Conservation (phyloP, 495 filamentous ascomycete genomes). For the Talaromyces wortmannii region DNA sequence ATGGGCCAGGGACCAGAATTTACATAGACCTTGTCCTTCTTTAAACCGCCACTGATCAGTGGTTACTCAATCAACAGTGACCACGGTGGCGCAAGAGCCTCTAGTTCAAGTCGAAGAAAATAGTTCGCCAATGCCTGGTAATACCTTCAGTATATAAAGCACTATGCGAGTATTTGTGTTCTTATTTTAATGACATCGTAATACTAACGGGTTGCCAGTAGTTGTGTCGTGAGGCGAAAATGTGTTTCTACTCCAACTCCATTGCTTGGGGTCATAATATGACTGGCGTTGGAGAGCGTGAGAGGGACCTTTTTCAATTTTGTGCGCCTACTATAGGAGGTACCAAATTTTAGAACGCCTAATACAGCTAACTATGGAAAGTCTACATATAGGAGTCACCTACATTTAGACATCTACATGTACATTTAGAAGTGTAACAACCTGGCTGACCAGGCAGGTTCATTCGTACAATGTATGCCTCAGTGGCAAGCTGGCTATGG, state of each 20-base stretch:
- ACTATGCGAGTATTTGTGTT: neutral
- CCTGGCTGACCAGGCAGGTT: too few species aligned
- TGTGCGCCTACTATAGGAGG: too few species aligned
- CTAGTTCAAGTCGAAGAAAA: neutral
- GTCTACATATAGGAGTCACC: too few species aligned
- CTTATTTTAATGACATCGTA: neutral
- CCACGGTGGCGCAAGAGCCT: neutral
- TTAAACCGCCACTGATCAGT: neutral
- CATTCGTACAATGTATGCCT: too few species aligned
- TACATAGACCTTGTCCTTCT: neutral
- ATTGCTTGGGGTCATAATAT: neutral
- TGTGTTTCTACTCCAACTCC: conserved; percentile 2
- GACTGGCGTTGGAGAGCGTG: too few species aligned
- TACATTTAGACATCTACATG: too few species aligned
- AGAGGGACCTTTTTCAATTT: too few species aligned
- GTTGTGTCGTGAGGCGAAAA: neutral
- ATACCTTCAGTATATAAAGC: neutral
- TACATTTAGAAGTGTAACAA: too few species aligned
- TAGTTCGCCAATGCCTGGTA: neutral
- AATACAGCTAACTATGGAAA: too few species aligned
- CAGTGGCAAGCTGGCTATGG: too few species aligned
- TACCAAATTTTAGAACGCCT: too few species aligned
- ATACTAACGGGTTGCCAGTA: neutral
- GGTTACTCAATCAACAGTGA: neutral
- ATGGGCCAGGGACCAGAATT: neutral